Evolutionary conservation across 768 basidiomycete species (phyloP), one percentile per base, ranked within the genome.

Genomic region (Leccinum aurantiacum): DNA sequence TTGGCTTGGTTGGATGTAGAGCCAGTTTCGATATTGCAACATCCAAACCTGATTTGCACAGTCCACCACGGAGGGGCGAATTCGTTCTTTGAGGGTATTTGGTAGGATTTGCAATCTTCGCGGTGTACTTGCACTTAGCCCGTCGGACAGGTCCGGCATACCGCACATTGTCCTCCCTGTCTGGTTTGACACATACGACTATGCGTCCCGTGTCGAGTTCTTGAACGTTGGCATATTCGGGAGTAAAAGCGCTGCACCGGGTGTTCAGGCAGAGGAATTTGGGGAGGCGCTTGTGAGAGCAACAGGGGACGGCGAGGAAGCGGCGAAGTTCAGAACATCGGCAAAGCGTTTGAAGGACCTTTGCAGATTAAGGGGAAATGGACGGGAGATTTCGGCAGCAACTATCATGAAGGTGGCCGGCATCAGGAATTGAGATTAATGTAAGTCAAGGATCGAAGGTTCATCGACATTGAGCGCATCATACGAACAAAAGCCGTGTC

Each of bases 141-240:
- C 22, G 10, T 44, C 27, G 19, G 15, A 49, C 15, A 66, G 65
- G 56, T 66, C 58, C 47, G 65, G 65, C 1, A 11, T 60, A 0
- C 60, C 60, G 0, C 61, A 60, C 15, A 46, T 66, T 9, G 41
- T 63, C 15, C 61, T 67, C n/a, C 47, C 65, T 0, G 57, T 58
- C 22, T 63, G 62, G 65, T 56, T 6, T 19, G 65, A 66, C 41
- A 63, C 62, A 5, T 66, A 48, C 41, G 59, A 65, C 10, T 58
- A 59, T 14, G 52, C 53, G 3, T 17, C 8, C 2, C 56, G 55
- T 9, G 58, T 37, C 0, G 58, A 63, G 33, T 53, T 17, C 38
- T n/a, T 63, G 53, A 66, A 59, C 25, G 38, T 56, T 11, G 65
- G 61, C 17, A 17, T 66, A 44, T 57, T 14, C 11, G 58, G 38